A percentile compares a stretch with the other conserved stretches of the same genome.
phyloP scores from a whole-genome alignment of 306 rosid genomes.

The Hippophae tibetana region DNA sequence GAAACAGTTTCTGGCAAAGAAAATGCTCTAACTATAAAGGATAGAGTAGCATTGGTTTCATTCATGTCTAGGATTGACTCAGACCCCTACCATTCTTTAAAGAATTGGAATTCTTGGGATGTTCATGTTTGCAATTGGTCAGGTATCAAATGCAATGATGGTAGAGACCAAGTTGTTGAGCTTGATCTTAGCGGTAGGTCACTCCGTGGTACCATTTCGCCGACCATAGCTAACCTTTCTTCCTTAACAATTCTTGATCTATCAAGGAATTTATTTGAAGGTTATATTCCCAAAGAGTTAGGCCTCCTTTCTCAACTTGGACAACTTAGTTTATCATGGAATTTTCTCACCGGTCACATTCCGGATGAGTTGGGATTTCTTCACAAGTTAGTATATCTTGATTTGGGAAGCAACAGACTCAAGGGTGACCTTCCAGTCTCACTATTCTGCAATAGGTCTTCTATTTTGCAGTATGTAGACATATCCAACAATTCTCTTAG shows the following conservation, averaged over 20 bases:
- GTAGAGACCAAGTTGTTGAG: slow-evolving; percentile 46
- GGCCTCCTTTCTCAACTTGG: slow-evolving; percentile 46
- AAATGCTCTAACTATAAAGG: slow-evolving; percentile 27
- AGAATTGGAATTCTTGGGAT: slow-evolving; percentile 40
- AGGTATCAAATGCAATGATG: slow-evolving; percentile 65
- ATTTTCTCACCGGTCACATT: slow-evolving; percentile 49
- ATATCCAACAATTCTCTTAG: slow-evolving; percentile 69
- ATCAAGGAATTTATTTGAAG: slow-evolving; percentile 58
- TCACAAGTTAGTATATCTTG: slow-evolving; percentile 51
- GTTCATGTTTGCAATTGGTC: slow-evolving; percentile 65
- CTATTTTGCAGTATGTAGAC: slow-evolving; percentile 59
- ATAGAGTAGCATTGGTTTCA: slow-evolving; percentile 45
- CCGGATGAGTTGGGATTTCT: slow-evolving; percentile 58
- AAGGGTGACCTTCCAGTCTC: slow-evolving; percentile 51
- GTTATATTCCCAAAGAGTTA: slow-evolving; percentile 58
- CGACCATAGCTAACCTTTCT: slow-evolving; percentile 59
- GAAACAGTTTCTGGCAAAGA: slow-evolving; percentile 21
- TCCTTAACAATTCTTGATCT: slow-evolving; percentile 64
- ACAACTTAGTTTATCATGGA: slow-evolving; percentile 54
- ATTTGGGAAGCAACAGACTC: slow-evolving; percentile 62
- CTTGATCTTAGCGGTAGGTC: slow-evolving; percentile 64
- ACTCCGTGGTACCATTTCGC: slow-evolving; percentile 58
- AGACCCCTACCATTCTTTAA: slow-evolving; percentile 45
- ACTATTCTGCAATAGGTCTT: slow-evolving; percentile 65
- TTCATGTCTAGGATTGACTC: slow-evolving; percentile 64